A percentile compares a stretch with the other conserved stretches of the same genome.
Evolutionary conservation across 257 asterid genomes (phyloP).

Genomic region (Nicotiana undulata): DNA sequence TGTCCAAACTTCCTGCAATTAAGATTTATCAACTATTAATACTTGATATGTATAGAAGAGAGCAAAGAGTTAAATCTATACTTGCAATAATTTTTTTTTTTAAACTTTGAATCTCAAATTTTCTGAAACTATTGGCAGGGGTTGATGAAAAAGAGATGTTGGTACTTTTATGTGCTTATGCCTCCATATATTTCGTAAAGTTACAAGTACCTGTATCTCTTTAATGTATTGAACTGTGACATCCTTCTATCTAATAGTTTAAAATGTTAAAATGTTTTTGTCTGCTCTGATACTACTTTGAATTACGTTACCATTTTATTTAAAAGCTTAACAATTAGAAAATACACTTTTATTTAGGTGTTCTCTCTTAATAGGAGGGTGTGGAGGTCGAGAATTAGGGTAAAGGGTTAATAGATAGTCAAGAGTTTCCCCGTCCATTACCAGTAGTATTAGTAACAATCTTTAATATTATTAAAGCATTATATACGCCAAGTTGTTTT

Average conservation of each 20-base stretch:
- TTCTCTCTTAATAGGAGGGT: no score
- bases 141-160: neutral
- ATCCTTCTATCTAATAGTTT: neutral
- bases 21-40: neutral
- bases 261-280: neutral
- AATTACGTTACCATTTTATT: no score
- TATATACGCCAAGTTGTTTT: no score
- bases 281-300: no score
- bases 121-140: neutral
- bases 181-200: neutral
- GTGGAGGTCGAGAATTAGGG: no score
- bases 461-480: no score
- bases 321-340: no score
- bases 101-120: neutral
- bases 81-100: no score
- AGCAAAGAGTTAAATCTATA: neutral
- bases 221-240: neutral
- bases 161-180: neutral
- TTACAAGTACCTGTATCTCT: neutral
- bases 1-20: conserved; percentile 33
- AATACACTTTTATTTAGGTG: no score
- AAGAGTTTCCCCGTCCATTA: no score
- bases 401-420: no score
- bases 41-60: neutral
- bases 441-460: no score